These are phyloP conservation scores for Lepidium africanum DNA, from an alignment of 345 rosid species.

Conservation along the genomic window DNA sequence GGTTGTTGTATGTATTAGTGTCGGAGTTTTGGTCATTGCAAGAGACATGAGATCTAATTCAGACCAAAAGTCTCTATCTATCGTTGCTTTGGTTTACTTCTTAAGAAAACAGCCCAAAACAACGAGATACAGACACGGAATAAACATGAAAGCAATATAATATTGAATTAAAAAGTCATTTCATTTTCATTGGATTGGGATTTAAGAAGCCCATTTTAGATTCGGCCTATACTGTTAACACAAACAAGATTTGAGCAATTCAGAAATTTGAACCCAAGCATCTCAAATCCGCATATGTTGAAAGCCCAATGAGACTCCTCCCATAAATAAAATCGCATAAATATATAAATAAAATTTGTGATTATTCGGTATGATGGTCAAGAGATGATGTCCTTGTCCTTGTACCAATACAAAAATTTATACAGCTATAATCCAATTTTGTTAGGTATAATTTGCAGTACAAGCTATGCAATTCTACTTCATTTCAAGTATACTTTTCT, in stretches of 20 bases:
- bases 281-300: not conserved
- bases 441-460: constrained; percentile 21
- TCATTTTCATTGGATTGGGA: not conserved
- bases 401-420: constrained; percentile 18
- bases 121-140: not conserved
- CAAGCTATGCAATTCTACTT: constrained; percentile 14
- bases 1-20: constrained; percentile 8
- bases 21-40: constrained; percentile 15
- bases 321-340: not conserved
- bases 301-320: not conserved
- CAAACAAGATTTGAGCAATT: not conserved
- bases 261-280: not conserved
- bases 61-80: constrained; percentile 23
- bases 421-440: not conserved
- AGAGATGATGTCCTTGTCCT: constrained; percentile 15
- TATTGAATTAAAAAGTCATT: not conserved
- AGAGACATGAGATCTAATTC: constrained; percentile 24
- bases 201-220: not conserved
- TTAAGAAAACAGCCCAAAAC: constrained; percentile 15
- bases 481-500: not conserved
- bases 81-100: constrained; percentile 18
- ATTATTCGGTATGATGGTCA: not conserved
- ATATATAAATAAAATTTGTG: not conserved
- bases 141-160: not conserved
- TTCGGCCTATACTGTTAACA: no score